phyloP scores from a whole-genome alignment of 176 grass and related monocot genomes.

The Avena atlantica region DNA sequence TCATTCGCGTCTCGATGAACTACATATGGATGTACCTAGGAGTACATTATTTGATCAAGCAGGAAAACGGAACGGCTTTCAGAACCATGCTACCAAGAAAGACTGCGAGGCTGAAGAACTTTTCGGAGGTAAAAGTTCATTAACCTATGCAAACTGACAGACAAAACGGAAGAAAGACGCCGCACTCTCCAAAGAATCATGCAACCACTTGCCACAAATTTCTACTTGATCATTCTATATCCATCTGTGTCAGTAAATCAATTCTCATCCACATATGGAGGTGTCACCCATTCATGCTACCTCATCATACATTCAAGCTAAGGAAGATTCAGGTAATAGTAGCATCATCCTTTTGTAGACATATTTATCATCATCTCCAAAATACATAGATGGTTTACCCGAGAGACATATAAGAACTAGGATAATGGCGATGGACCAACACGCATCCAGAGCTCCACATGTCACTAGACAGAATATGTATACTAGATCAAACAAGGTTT shows the following conservation, averaged over 20 bases:
- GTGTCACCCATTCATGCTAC: too few relatives aligned
- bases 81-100: neutral
- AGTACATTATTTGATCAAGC: neutral
- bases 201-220: conserved; percentile 13
- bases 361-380: too few relatives aligned
- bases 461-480: too few relatives aligned
- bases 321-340: too few relatives aligned
- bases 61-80: neutral
- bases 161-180: neutral
- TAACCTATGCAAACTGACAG: neutral
- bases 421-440: neutral
- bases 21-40: neutral
- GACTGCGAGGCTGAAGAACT: neutral
- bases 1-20: neutral
- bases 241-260: too few relatives aligned
- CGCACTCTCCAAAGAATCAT: neutral
- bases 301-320: too few relatives aligned
- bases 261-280: too few relatives aligned
- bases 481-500: too few relatives aligned
- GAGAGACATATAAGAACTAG: neutral
- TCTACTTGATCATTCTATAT: too few relatives aligned
- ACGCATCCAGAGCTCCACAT: too few relatives aligned
- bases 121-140: neutral
- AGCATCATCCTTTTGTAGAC: too few relatives aligned
- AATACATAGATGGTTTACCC: too few relatives aligned